Base-by-base conservation (phyloP, 139 green algal species). In the Chlamydomonas asymmetrica region DNA sequence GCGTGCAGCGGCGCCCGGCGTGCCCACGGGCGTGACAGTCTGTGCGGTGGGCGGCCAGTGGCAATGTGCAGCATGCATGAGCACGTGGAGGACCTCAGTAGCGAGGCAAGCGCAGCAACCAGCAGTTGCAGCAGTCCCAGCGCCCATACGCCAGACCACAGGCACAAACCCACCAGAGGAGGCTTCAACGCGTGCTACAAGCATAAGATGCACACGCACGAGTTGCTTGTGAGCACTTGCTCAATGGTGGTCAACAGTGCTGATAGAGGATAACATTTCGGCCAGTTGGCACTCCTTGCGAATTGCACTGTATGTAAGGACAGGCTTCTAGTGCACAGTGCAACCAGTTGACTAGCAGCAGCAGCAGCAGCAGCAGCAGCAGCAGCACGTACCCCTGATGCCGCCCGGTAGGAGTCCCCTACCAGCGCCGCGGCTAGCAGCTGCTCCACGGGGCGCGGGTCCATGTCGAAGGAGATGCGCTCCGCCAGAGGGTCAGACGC, bases 401-500 rank as follows among this genome's bases (percentile, higher is more conserved):
- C n/a, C n/a, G n/a, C n/a, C n/a, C n/a, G n/a, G n/a, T n/a, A n/a
- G n/a, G n/a, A n/a, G n/a, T n/a, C n/a, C n/a, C n/a, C n/a, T n/a
- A n/a, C n/a, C 8, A 75, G 52, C 49, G 37, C 84, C 5, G 32
- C 73, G 3, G 13, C 5, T n/a, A 49, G 73, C 52, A 94, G 85
- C 83, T 85, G 79, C 62, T 86, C 52, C 38, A 95, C 70, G 3
- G 76, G 80, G 35, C 88, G 84, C 5, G 79, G 76, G 76, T 95
- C 90, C 61, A 94, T 83, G 10, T 83, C 82, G 57, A 88, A 91
- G 25, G 74, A 66, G 39, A 97, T 73, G 34, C 86, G 75, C 34
- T 94, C 90, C 1, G 87, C 76, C 23, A 85, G 82, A 0, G 89
- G 87, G 76, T 96, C 92, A 4, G 75, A 50, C 0, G 81, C 82